Evolutionary conservation across 2,329 filamentous ascomycete genomes (phyloP).

Genomic region (Neonectria coccinea): DNA sequence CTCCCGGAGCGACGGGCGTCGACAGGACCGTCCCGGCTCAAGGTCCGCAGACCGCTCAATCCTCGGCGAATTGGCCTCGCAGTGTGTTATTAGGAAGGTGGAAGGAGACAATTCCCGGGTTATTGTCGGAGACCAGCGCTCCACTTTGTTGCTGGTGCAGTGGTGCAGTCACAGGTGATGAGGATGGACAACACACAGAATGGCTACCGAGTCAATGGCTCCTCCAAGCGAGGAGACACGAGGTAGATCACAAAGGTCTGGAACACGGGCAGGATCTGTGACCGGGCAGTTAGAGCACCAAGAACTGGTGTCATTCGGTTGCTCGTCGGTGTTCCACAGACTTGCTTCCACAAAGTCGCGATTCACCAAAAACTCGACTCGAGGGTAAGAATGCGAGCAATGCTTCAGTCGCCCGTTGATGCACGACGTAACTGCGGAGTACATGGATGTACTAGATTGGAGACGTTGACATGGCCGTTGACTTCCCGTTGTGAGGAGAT

Average conservation of each 20-base stretch:
- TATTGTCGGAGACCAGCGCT: neutral
- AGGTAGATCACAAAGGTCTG: neutral
- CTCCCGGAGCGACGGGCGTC: neutral
- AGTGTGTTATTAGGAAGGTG: neutral
- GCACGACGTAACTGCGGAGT: neutral
- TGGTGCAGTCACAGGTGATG: neutral
- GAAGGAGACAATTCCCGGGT: neutral
- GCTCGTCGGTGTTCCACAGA: neutral
- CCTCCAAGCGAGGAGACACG: neutral
- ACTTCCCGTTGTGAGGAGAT: neutral
- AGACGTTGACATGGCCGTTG: neutral
- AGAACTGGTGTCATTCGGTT: neutral
- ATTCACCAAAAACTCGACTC: neutral
- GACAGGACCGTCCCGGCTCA: neutral
- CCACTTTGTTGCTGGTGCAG: neutral
- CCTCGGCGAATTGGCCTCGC: neutral
- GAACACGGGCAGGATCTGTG: neutral
- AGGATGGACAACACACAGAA: neutral
- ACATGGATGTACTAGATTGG: neutral
- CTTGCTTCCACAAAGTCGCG: neutral
- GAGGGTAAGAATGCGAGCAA: neutral
- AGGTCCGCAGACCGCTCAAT: neutral
- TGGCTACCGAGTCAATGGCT: neutral
- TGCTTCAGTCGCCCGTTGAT: neutral
- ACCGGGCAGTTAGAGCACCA: neutral